A percentile compares a stretch with the other conserved stretches of the same genome.
These are phyloP conservation scores for Fusarium irregulare DNA, from an alignment of 2,329 filamentous ascomycete species.

Conservation along the genomic window DNA sequence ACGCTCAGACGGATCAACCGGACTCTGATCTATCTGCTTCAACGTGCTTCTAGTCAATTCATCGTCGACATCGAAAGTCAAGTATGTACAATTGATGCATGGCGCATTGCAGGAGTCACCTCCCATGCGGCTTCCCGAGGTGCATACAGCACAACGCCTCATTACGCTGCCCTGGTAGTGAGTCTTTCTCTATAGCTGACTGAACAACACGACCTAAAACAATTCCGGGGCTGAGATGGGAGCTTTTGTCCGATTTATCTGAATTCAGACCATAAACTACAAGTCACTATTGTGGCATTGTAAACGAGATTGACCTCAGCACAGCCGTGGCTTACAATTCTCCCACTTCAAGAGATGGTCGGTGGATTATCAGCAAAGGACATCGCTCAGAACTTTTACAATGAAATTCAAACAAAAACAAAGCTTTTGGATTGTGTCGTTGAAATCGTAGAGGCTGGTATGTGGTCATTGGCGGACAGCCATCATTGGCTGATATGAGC, in stretches of 20 bases:
- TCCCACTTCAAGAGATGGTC: neutral
- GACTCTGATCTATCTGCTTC: neutral
- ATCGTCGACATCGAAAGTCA: neutral
- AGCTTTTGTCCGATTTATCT: neutral
- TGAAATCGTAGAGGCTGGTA: neutral
- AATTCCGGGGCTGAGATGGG: neutral
- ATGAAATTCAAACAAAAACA: slow-evolving; percentile 18
- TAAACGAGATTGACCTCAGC: neutral
- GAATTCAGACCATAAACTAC: too few relatives aligned
- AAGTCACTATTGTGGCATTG: neutral
- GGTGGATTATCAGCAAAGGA: neutral
- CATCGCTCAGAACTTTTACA: neutral
- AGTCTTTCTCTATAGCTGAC: neutral
- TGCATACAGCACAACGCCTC: neutral
- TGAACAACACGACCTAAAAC: neutral
- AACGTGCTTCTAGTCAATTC: neutral
- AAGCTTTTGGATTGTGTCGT: neutral
- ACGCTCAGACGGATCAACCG: neutral
- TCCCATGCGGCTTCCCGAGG: neutral
- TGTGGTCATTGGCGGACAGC: slow-evolving; percentile 4
- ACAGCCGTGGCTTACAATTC: neutral
- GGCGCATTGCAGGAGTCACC: neutral
- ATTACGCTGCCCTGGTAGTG: neutral
- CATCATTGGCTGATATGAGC: slow-evolving; percentile 15
- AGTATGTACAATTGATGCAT: neutral